Evolutionary conservation across 1,139 yeast genomes (phyloP), one percentile per base, ranked within the genome.

Genomic region (Nematodospora anomalae): DNA sequence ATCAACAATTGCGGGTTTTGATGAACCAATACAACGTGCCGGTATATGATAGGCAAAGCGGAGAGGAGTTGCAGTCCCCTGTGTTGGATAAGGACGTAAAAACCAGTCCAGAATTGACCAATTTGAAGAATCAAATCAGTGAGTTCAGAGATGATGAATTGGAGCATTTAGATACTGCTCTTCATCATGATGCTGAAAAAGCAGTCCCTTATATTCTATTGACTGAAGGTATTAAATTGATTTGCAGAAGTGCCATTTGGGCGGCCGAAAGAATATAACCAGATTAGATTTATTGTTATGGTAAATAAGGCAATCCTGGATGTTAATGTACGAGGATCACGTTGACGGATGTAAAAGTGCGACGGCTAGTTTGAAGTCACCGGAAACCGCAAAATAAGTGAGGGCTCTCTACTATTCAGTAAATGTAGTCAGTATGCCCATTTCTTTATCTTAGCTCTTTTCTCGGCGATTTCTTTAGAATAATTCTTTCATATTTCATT

Each of bases 91-190:
- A 46, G 44, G 62, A 49, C 44, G 62, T 50, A 39, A 60, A 52
- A 49, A 50, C 57, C 2, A 66, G 79, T 3, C 74, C 76, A 13
- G 96, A 87, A 51, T 58, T 89, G 36, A 58, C 61, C 2, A 59
- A 68, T 5, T 66, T 92, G 52, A 83, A 79, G 46, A 66, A 74
- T 25, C 71, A 79, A 3, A 81, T 94, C 36, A 81, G 80, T 45
- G 71, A 78, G 38, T 94, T 92, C 57, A 74, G 99, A 57, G 98
- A 92, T 56, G 96, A 92, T 41, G 99, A 92, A 58, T 69, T 92
- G 45, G 98, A 92, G 61, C 99, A 92, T 67, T 71, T 94, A 51
- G 88, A 92, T 50, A 92, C 96, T 1, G 98, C 98, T 1, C 77
- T 94, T 26, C 83, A 85, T 47, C 76, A 90, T 53, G 97, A 92